Base-by-base conservation (phyloP, 805 yeast species). In the Candida michaelii region DNA sequence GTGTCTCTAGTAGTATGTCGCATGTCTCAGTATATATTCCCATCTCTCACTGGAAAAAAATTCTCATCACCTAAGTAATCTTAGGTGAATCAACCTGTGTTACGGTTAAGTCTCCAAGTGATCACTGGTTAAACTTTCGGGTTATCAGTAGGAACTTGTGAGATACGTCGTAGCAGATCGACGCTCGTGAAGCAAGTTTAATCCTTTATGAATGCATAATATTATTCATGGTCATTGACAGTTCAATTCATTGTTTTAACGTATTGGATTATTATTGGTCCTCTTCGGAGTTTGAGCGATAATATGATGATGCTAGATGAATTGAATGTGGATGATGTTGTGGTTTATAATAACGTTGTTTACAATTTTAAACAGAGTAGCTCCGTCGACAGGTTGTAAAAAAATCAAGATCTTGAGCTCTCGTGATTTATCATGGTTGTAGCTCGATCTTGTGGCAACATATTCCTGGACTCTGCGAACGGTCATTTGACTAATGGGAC, bases 391-490 rank as follows among this genome's bases (percentile, higher is more conserved):
- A 82, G 90, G 85, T 85, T 85, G 84, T 66, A 86, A 75, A 91
- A 54, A 52, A 73, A 87, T 80, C 77, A 76, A 60, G 79, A 75
- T 60, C 74, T 80, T 77, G 85, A 80, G 77, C 74, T 79, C 83
- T 71, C 73, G 41, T 48, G 54, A 25, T 27, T 2, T 25, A 23
- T 44, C 37, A 43, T 32, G 65, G 62, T 57, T 62, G 63, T 54
- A 82, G 87, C 81, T 83, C 86, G 84, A 73, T 75, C 84, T 65
- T 77, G 83, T 70, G 74, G 95, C 97, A 80, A 91, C 95, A 91
- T 91, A 91, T 91, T 91, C 98, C 98, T 91, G 85, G 77, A 89
- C 97, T 81, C 91, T 90, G 84, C 95, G 96, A 76, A 85, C 52
- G 86, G 84, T 81, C 85, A 74, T 60, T 78, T 71, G 93, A 82